A percentile compares a stretch with the other conserved stretches of the same genome.
These are phyloP conservation scores for Neobulgaria alba DNA, from an alignment of 2,329 filamentous ascomycete genomes.

Conservation along the genomic window DNA sequence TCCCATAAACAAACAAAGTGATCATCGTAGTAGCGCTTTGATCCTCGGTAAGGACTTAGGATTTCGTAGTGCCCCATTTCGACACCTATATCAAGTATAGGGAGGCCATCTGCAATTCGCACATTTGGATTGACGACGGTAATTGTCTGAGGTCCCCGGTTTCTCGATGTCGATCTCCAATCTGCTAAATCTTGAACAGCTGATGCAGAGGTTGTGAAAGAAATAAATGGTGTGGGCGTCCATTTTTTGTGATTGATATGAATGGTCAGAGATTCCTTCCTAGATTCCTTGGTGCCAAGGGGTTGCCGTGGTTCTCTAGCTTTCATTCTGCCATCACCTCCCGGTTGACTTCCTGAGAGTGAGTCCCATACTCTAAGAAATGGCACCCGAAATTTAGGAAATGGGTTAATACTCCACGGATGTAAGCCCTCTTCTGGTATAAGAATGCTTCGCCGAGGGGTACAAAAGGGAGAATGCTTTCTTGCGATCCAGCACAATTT, in stretches of 20 bases:
- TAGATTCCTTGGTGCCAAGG: conserved; percentile 8
- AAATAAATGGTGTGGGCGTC: conserved; percentile 13
- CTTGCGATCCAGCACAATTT: not conserved
- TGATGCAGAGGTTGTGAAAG: conserved; percentile 11
- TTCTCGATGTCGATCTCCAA: conserved; percentile 3
- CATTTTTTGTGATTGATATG: conserved; percentile 12
- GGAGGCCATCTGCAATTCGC: conserved; percentile 10
- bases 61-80: conserved; percentile 14
- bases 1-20: conserved; percentile 16
- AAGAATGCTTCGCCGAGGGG: not conserved
- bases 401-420: not conserved
- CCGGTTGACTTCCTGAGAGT: conserved; percentile 1
- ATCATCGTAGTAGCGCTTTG: conserved; percentile 11
- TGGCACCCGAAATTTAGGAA: not conserved
- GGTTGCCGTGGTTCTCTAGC: conserved; percentile 9
- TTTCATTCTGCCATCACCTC: conserved; percentile 4
- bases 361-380: conserved; percentile 2
- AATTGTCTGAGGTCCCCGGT: conserved; percentile 6
- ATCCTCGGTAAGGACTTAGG: conserved; percentile 7
- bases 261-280: conserved; percentile 12
- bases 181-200: conserved; percentile 7
- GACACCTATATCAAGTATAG: conserved; percentile 9
- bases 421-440: not conserved
- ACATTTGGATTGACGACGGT: conserved; percentile 12
- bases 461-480: not conserved